A percentile compares a stretch with the other conserved stretches of the same genome.
phyloP scores from a whole-genome alignment of 2,329 filamentous ascomycete species.

The Alternaria conjuncta region DNA sequence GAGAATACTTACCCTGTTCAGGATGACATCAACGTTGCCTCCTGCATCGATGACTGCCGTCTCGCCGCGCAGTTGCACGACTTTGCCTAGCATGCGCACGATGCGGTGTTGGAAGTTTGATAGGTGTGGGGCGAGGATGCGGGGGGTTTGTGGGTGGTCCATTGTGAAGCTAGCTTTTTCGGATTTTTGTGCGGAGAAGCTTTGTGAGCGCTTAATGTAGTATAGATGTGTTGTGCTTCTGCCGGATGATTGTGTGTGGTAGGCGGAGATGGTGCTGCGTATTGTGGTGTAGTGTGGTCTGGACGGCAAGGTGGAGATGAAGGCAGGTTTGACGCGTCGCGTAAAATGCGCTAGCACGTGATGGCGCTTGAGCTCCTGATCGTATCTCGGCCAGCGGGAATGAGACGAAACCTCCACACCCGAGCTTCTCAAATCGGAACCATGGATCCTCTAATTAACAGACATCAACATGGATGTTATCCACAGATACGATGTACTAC shows the following conservation, averaged over 20 bases:
- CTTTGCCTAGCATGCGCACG: slow-evolving; percentile 85
- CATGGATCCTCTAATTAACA: background rate
- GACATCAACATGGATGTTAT: background rate
- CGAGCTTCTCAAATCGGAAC: background rate
- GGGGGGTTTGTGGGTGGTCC: slow-evolving; percentile 66
- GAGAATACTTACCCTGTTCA: slow-evolving; percentile 79
- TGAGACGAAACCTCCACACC: background rate
- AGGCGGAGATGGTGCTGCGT: background rate
- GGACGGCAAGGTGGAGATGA: background rate
- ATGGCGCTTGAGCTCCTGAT: background rate
- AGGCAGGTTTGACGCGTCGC: slow-evolving; percentile 15
- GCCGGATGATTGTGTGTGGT: background rate
- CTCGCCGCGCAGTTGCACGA: slow-evolving; percentile 81
- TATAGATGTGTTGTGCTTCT: background rate
- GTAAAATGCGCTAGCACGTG: slow-evolving; percentile 14
- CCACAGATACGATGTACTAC: too few species aligned
- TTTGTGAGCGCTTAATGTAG: background rate
- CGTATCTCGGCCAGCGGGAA: background rate
- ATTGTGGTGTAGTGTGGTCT: background rate
- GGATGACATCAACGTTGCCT: slow-evolving; percentile 73
- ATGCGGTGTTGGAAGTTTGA: slow-evolving; percentile 73
- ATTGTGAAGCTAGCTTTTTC: slow-evolving; percentile 19
- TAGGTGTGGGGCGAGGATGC: slow-evolving; percentile 81
- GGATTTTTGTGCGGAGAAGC: background rate
- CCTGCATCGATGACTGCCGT: slow-evolving; percentile 79